These are phyloP conservation scores for Picea sitchensis DNA, from an alignment of 75 land plant genomes.

Conservation along the genomic window DNA sequence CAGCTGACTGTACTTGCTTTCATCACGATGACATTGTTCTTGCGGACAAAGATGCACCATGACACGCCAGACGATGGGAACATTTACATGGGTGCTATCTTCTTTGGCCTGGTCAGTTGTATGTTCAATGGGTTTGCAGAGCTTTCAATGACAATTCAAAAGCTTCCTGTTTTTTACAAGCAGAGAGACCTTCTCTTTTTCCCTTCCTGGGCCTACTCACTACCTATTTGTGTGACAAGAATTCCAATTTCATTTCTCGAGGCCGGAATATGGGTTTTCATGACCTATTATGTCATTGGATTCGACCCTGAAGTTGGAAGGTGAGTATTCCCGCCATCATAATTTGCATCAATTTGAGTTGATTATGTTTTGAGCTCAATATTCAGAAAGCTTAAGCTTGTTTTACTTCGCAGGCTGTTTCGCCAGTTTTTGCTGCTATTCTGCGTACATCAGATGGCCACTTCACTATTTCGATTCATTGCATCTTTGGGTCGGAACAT, in stretches of 20 bases:
- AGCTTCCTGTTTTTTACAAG: slow-evolving; percentile 87
- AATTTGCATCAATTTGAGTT: too few relatives aligned
- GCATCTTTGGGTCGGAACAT: slow-evolving; percentile 67
- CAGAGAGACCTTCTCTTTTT: slow-evolving; percentile 73
- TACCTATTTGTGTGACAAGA: slow-evolving; percentile 60
- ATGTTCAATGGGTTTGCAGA: slow-evolving; percentile 80
- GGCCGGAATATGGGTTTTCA: slow-evolving; percentile 49
- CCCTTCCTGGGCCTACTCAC: slow-evolving; percentile 79
- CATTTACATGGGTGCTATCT: slow-evolving; percentile 59
- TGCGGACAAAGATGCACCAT: slow-evolving; percentile 60
- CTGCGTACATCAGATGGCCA: slow-evolving; percentile 66
- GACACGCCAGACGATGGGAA: slow-evolving; percentile 39
- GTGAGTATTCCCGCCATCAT: slow-evolving; percentile 19
- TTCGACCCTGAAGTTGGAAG: slow-evolving; percentile 65
- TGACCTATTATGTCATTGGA: slow-evolving; percentile 76
- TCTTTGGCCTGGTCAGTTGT: slow-evolving; percentile 37
- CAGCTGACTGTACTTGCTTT: slow-evolving; percentile 37
- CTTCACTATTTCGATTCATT: slow-evolving; percentile 65
- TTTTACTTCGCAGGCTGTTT: slow-evolving; percentile 50
- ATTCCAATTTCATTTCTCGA: slow-evolving; percentile 67
- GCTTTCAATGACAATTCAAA: slow-evolving; percentile 54
- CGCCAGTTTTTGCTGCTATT: slow-evolving; percentile 64
- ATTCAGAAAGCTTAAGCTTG: too few relatives aligned
- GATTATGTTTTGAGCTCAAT: too few relatives aligned
- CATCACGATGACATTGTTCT: slow-evolving; percentile 55